Conservation (phyloP, 192 early-diverging fungal genomes). For the Coemansia asiatica region DNA sequence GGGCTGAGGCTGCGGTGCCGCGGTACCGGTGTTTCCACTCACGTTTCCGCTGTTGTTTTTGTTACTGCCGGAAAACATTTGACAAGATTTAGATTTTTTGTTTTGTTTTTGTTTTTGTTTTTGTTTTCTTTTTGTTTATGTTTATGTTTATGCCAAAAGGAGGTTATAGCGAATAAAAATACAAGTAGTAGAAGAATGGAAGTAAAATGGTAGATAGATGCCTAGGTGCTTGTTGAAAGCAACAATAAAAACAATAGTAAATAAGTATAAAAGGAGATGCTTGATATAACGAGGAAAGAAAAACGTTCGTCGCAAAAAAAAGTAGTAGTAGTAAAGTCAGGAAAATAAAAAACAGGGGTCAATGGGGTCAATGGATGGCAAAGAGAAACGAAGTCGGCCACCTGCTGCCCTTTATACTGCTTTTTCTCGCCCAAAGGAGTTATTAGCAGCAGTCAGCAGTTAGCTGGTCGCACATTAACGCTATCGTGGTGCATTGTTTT, state of each 20-base stretch:
- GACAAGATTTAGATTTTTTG: background rate
- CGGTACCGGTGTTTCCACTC: background rate
- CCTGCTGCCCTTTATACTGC: slow-evolving; percentile 1
- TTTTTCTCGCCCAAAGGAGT: background rate
- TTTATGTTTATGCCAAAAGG: background rate
- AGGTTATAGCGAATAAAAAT: no score
- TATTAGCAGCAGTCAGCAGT: no score
- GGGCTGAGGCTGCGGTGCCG: slow-evolving; percentile 28
- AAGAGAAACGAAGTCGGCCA: background rate
- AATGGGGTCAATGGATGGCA: no score
- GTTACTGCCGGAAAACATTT: background rate
- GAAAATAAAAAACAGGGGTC: background rate
- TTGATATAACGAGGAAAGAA: no score
- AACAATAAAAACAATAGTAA: no score
- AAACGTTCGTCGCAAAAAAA: background rate
- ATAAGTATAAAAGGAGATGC: no score
- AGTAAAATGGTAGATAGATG: no score
- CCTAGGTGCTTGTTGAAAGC: no score
- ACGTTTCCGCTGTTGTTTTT: slow-evolving; percentile 6
- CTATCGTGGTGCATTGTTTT: no score
- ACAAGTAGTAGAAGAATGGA: no score
- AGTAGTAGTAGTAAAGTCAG: background rate
- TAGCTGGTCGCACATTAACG: no score
- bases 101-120: background rate
- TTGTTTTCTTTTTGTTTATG: background rate